Percentiles rank a stretch among this genome's conserved stretches.
phyloP scores from a whole-genome alignment of 2,329 filamentous ascomycete genomes.

The Cercospora sp. region DNA sequence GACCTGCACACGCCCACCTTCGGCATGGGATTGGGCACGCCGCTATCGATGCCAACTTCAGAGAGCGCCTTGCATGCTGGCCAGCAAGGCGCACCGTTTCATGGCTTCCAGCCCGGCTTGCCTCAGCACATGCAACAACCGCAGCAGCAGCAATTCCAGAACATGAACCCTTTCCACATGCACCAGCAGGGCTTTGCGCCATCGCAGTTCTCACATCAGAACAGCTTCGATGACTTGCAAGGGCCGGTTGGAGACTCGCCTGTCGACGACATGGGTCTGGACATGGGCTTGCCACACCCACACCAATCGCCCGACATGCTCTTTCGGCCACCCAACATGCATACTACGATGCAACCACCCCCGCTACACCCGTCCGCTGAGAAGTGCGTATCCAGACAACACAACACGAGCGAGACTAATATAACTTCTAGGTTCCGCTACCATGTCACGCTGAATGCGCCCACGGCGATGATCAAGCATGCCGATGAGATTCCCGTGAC shows the following conservation, averaged over 20 bases:
- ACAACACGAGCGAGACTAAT: constrained; percentile 23
- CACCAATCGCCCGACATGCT: constrained; percentile 61
- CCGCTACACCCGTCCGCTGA: constrained; percentile 46
- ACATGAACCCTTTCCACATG: constrained; percentile 69
- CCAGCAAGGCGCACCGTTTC: constrained; percentile 60
- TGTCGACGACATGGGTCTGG: constrained; percentile 57
- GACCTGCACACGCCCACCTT: constrained; percentile 82
- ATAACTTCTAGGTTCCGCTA: constrained; percentile 69
- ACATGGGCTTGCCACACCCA: constrained; percentile 60
- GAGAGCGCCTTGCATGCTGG: constrained; percentile 64
- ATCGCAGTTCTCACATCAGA: constrained; percentile 76
- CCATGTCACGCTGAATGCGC: constrained; percentile 85
- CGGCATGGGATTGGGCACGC: constrained; percentile 73
- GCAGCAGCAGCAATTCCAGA: constrained; percentile 53
- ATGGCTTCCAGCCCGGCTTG: constrained; percentile 63
- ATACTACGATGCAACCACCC: constrained; percentile 50
- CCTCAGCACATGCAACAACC: constrained; percentile 58
- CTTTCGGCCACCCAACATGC: constrained; percentile 54
- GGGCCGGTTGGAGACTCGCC: constrained; percentile 65
- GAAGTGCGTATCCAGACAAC: constrained; percentile 45
- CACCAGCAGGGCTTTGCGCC: constrained; percentile 66
- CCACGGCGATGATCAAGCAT: constrained; percentile 93
- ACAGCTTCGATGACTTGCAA: constrained; percentile 75
- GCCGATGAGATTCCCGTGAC: constrained; percentile 92
- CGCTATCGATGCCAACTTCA: constrained; percentile 76